A percentile compares a stretch with the other conserved stretches of the same genome.
phyloP scores from a whole-genome alignment of 2,329 filamentous ascomycete genomes.

The Metarhizium humberi region DNA sequence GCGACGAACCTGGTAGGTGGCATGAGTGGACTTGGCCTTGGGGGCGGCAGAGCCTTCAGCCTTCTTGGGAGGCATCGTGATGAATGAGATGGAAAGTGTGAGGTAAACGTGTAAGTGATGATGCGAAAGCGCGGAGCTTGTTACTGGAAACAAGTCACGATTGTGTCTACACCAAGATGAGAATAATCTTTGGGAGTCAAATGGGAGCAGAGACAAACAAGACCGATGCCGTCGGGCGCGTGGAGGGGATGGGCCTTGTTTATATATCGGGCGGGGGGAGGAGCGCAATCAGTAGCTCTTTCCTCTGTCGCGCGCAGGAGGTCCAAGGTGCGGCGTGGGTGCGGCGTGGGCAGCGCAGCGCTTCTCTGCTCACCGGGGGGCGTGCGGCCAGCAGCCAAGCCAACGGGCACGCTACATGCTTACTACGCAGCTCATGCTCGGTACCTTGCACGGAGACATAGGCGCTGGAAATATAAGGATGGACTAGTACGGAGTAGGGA shows the following conservation, averaged over 20 bases:
- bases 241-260: constrained; percentile 43
- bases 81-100: constrained; percentile 13
- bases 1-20: constrained; percentile 48
- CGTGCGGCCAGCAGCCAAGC: not conserved
- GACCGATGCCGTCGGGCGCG: constrained; percentile 39
- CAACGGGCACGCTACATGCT: no score
- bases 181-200: constrained; percentile 6
- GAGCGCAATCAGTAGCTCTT: constrained; percentile 43
- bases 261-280: constrained; percentile 51
- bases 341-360: not conserved
- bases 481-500: not conserved
- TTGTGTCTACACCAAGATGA: constrained; percentile 14
- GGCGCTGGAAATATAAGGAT: not conserved
- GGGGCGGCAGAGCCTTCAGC: constrained; percentile 26
- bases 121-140: not conserved
- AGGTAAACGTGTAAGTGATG: constrained; percentile 2
- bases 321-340: not conserved
- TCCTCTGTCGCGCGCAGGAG: constrained; percentile 1
- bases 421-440: no score
- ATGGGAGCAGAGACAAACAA: constrained; percentile 22
- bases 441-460: not conserved
- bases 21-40: constrained; percentile 45
- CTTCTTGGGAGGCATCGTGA: constrained; percentile 54
- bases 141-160: constrained; percentile 12
- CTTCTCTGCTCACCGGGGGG: not conserved